Evolutionary conservation across 768 basidiomycete genomes (phyloP), one percentile per base, ranked within the genome.

Genomic region (Pleurotus salmoneostramineus): DNA sequence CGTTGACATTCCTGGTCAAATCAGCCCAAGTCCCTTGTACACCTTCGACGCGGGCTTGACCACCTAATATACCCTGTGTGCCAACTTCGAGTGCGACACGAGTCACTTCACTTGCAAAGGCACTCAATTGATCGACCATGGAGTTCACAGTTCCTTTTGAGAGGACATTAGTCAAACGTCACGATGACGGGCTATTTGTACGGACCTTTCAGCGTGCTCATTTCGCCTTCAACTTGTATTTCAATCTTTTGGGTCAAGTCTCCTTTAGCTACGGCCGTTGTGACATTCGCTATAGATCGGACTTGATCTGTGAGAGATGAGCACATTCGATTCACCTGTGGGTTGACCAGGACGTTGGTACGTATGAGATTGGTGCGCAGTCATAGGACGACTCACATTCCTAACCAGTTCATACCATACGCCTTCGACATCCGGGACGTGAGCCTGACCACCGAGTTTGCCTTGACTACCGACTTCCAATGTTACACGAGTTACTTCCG

Each of bases 11-110:
- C 57, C 88, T 76, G 0, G 93, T 95, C 69, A 97, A 77, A 66
- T 92, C 89, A 15, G 88, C 86, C 95, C 95, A 97, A 6, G 93
- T 94, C 14, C 95, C 95, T 69, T 94, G 90, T 0, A 95, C 93
- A 66, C 91, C 92, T 61, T 91, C 87, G 36, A 96, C 95, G 35
- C 81, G 84, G 7, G 95, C 95, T 67, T 95, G 93, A 56, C 93
- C 93, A 60, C 95, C 93, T 63, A 95, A 76, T 46, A 92, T 92
- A 66, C 91, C 93, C 64, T 94, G 88, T 3, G 93, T 94, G 21
- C 93, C 93, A 65, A 95, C 93, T 64, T 95, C 93, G 68, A 91
- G 72, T 1, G 93, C 92, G 49, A 96, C 89, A 61, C 90, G 79
- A 4, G 87, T 90, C 32, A 90, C 84, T 61, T 95, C 93, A 2